A percentile compares a stretch with the other conserved stretches of the same genome.
Evolutionary conservation across 2,329 filamentous ascomycete genomes (phyloP).

Genomic region (Fusarium sp.): DNA sequence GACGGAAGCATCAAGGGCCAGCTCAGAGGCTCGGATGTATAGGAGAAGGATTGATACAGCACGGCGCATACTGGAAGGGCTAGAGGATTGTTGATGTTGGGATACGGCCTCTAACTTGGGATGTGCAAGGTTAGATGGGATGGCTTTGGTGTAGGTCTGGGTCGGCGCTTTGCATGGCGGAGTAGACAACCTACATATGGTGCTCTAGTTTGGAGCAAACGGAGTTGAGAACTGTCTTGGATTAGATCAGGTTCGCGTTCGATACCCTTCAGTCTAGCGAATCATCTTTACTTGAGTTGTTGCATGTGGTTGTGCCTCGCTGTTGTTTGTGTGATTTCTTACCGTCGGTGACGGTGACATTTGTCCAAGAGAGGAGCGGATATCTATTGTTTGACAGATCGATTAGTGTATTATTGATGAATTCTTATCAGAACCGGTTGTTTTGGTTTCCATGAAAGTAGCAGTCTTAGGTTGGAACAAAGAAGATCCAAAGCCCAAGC

Average conservation of each 20-base stretch:
- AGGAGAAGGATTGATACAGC: conserved; percentile 80
- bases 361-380: neutral
- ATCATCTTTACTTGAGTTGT: conserved; percentile 11
- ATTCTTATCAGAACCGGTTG: neutral
- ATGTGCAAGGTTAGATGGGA: conserved; percentile 6
- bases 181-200: conserved; percentile 13
- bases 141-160: conserved; percentile 20
- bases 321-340: neutral
- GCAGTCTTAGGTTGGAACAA: neutral
- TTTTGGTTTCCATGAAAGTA: neutral
- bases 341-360: neutral
- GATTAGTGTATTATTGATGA: neutral
- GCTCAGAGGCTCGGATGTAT: conserved; percentile 71
- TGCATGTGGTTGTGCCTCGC: neutral
- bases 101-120: neutral
- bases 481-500: neutral
- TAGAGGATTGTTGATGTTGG: conserved; percentile 55
- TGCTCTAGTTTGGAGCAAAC: conserved; percentile 37
- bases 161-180: conserved; percentile 29
- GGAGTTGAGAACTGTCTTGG: conserved; percentile 39
- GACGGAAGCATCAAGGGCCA: conserved; percentile 63
- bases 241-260: conserved; percentile 40
- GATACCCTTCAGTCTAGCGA: conserved; percentile 42
- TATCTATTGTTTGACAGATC: neutral
- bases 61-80: conserved; percentile 76